These are phyloP conservation scores for Penicillium sp. DNA, from an alignment of 2,329 filamentous ascomycete genomes.

Conservation along the genomic window DNA sequence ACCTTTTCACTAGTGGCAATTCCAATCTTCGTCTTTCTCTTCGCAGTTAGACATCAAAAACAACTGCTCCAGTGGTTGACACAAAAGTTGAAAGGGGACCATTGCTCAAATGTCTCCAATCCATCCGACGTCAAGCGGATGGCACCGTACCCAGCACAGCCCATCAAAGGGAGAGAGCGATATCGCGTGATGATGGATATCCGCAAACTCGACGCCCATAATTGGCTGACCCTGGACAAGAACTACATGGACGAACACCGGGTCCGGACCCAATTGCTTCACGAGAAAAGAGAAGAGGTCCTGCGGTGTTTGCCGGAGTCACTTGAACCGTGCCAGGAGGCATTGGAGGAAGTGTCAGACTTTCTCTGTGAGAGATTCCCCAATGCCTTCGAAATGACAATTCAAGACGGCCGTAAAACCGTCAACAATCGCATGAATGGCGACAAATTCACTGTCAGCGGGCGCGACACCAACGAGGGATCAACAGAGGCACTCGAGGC, in stretches of 20 bases:
- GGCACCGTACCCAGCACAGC: slow-evolving; percentile 39
- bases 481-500: slow-evolving; percentile 49
- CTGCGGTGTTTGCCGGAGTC: slow-evolving; percentile 47
- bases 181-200: slow-evolving; percentile 51
- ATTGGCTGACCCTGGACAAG: slow-evolving; percentile 52
- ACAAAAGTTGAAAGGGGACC: not conserved
- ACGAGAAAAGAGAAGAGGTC: slow-evolving; percentile 40
- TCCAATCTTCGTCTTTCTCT: slow-evolving; percentile 30
- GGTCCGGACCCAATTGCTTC: slow-evolving; percentile 44
- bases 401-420: slow-evolving; percentile 24
- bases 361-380: slow-evolving; percentile 49
- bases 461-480: slow-evolving; percentile 21
- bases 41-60: slow-evolving; percentile 29
- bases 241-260: slow-evolving; percentile 46
- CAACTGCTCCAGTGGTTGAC: slow-evolving; percentile 13
- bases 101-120: slow-evolving; percentile 3
- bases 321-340: slow-evolving; percentile 47
- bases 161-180: slow-evolving; percentile 39
- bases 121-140: slow-evolving; percentile 32
- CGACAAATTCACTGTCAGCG: slow-evolving; percentile 44
- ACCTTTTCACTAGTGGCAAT: slow-evolving; percentile 30
- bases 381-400: slow-evolving; percentile 40
- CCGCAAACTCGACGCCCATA: slow-evolving; percentile 43
- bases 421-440: slow-evolving; percentile 46
- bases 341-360: slow-evolving; percentile 45